A percentile compares a stretch with the other conserved stretches of the same genome.
These are phyloP conservation scores for Pythium dissotocum DNA, from an alignment of 352 stramenopile genomes.

Conservation along the genomic window DNA sequence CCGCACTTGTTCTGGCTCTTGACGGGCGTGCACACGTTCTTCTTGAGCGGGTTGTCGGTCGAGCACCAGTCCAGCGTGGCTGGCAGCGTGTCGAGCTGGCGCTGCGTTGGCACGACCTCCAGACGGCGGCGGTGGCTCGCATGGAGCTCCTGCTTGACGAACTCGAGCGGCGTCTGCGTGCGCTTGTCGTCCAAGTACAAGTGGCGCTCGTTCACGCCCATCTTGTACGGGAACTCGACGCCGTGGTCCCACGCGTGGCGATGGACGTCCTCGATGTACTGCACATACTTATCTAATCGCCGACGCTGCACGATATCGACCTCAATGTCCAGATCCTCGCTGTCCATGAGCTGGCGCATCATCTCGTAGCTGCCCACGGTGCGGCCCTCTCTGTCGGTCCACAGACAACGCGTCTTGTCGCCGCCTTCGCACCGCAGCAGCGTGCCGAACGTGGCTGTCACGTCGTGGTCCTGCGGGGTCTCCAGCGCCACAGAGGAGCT, in stretches of 20 bases:
- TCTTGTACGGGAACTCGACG: constrained; percentile 57
- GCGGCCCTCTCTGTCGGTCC: constrained; percentile 44
- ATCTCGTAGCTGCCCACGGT: constrained; percentile 42
- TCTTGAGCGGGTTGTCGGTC: constrained; percentile 57
- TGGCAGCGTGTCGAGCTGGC: constrained; percentile 29
- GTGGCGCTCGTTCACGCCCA: constrained; percentile 69
- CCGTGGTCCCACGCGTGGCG: constrained; percentile 37
- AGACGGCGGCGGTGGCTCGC: constrained; percentile 40
- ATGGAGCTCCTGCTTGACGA: constrained; percentile 60
- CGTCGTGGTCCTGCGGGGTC: neutral
- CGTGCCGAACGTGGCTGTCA: constrained; percentile 52
- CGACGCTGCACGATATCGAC: constrained; percentile 39
- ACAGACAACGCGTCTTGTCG: constrained; percentile 41
- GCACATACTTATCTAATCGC: constrained; percentile 58
- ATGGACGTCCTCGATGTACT: constrained; percentile 73
- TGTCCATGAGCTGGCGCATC: constrained; percentile 61
- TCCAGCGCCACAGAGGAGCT: neutral
- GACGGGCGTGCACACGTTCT: constrained; percentile 68
- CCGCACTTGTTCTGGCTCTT: constrained; percentile 84
- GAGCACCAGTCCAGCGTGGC: constrained; percentile 74
- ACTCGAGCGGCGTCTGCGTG: constrained; percentile 41
- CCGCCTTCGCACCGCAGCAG: constrained; percentile 44
- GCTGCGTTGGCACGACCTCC: constrained; percentile 10
- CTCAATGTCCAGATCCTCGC: constrained; percentile 36
- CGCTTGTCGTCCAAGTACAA: constrained; percentile 53